A percentile compares a stretch with the other conserved stretches of the same genome.
Conservation (phyloP, 768 basidiomycete genomes). For the Rhodotorula babjevae region DNA sequence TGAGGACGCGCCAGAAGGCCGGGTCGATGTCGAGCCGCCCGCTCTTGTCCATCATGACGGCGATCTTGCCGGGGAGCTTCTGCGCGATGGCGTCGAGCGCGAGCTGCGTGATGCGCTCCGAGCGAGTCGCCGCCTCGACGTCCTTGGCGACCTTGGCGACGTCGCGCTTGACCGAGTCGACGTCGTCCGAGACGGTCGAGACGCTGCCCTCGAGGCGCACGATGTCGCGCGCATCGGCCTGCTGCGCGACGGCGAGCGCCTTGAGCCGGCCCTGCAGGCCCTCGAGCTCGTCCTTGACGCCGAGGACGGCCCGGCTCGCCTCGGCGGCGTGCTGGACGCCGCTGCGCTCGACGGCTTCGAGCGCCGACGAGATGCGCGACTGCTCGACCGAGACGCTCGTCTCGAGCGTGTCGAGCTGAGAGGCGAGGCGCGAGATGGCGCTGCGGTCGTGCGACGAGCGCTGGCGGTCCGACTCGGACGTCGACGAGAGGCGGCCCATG, state of each 20-base stretch:
- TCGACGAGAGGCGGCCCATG: conserved; percentile 19
- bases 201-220: not conserved
- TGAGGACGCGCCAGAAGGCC: conserved; percentile 50
- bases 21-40: conserved; percentile 48
- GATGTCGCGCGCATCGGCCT: not conserved
- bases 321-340: not conserved
- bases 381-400: not conserved
- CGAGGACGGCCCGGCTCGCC: not conserved
- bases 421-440: not conserved
- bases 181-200: not conserved
- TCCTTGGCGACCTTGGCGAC: conserved; percentile 45
- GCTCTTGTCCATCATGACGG: conserved; percentile 44
- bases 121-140: conserved; percentile 42
- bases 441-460: conserved; percentile 5
- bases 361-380: not conserved
- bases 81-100: conserved; percentile 46
- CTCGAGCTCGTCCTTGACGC: conserved; percentile 25
- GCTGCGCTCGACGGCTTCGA: not conserved
- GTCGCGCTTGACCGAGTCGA: conserved; percentile 32
- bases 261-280: conserved; percentile 45
- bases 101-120: conserved; percentile 42
- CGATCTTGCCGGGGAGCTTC: conserved; percentile 48
- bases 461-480: conserved; percentile 19
- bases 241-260: not conserved
- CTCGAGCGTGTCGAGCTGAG: conserved; percentile 6